A percentile compares a stretch with the other conserved stretches of the same genome.
phyloP scores from a whole-genome alignment of 768 basidiomycete species.

The Scleroderma citrinum region DNA sequence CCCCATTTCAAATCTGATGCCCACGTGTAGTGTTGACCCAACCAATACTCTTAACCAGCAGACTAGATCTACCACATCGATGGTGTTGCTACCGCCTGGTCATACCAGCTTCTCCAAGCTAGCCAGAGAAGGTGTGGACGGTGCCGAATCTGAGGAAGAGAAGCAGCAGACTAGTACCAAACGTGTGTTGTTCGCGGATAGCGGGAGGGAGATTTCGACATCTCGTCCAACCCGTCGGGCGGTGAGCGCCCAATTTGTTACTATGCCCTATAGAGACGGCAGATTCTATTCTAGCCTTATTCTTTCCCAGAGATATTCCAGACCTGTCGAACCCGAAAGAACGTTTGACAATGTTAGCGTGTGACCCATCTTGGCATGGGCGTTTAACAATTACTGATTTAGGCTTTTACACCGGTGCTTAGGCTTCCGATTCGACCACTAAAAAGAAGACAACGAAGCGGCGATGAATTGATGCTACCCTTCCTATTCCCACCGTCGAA shows the following conservation, averaged over 20 bases:
- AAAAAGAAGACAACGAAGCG: conserved; percentile 22
- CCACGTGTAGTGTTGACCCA: conserved; percentile 7
- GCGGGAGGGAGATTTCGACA: conserved; percentile 14
- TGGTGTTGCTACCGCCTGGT: conserved; percentile 14
- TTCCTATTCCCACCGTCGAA: background rate
- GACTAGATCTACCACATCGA: conserved; percentile 6
- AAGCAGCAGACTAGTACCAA: conserved; percentile 13
- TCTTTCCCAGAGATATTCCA: conserved; percentile 20
- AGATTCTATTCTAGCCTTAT: background rate
- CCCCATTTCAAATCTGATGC: conserved; percentile 6
- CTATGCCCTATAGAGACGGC: background rate
- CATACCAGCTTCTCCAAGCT: conserved; percentile 20
- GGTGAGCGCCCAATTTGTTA: conserved; percentile 10
- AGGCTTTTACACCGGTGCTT: conserved; percentile 6
- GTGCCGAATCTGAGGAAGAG: conserved; percentile 19
- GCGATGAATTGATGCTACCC: conserved; percentile 11
- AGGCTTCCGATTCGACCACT: conserved; percentile 4
- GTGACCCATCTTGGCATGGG: background rate
- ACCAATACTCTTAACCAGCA: conserved; percentile 9
- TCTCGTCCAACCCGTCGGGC: conserved; percentile 23
- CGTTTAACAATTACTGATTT: background rate
- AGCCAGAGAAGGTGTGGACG: conserved; percentile 22
- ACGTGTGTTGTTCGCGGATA: conserved; percentile 19
- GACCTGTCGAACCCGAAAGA: conserved; percentile 10
- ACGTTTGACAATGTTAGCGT: conserved; percentile 19